A percentile compares a stretch with the other conserved stretches of the same genome.
These are phyloP conservation scores for Bjerkandera adusta DNA, from an alignment of 1,284 basidiomycete genomes.

Conservation along the genomic window DNA sequence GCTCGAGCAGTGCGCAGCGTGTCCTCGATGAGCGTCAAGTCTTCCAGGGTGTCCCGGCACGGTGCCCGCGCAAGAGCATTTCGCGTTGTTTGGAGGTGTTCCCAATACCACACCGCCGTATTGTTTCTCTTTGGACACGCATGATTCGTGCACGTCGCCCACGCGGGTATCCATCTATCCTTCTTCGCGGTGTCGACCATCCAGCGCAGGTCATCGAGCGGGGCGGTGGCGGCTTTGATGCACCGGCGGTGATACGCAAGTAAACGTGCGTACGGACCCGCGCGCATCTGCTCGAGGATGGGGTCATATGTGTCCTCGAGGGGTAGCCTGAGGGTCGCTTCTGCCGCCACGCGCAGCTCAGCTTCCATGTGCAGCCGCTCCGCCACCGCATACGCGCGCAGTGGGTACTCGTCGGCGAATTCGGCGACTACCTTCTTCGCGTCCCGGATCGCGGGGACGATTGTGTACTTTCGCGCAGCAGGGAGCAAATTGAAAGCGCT, in stretches of 20 bases:
- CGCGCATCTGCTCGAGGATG: not conserved
- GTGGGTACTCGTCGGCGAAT: not conserved
- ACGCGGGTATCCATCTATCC: no score
- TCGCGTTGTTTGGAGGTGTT: no score
- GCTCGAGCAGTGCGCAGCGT: no score
- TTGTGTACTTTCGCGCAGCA: conserved; percentile 3
- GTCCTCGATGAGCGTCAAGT: no score
- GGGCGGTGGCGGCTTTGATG: not conserved
- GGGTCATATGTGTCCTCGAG: not conserved
- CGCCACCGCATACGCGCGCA: not conserved
- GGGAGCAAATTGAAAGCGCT: not conserved
- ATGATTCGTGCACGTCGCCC: no score
- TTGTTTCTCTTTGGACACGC: no score
- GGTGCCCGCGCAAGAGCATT: no score
- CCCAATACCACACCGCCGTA: no score
- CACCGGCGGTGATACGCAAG: not conserved
- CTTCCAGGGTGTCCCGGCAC: no score
- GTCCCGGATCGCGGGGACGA: not conserved
- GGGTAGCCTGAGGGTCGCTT: not conserved
- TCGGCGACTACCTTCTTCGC: not conserved
- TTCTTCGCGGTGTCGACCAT: no score
- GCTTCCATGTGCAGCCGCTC: not conserved
- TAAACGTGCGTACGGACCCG: not conserved
- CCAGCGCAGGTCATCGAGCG: no score
- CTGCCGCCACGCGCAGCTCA: not conserved